Conservation (phyloP, 805 yeast species). For the Teunomyces aglyptinius region DNA sequence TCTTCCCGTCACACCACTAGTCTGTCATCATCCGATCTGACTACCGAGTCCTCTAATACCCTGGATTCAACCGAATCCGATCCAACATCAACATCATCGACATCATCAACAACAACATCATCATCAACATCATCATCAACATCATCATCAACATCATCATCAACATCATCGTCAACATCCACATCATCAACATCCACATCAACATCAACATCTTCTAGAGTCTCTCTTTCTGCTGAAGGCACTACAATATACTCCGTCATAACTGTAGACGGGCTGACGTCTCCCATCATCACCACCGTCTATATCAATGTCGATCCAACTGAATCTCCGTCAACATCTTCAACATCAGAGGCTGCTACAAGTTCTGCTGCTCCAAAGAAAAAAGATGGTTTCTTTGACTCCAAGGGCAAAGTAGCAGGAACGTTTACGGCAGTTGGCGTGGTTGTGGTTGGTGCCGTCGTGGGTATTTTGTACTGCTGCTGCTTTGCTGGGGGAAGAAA, state of each 20-base stretch:
- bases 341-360: slow-evolving; percentile 7
- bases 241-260: slow-evolving; percentile 22
- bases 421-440: slow-evolving; percentile 79
- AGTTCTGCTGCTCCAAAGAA: slow-evolving; percentile 5
- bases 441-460: slow-evolving; percentile 46
- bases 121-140: slow-evolving; percentile 10
- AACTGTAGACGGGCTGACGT: slow-evolving; percentile 20
- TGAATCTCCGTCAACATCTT: slow-evolving; percentile 7
- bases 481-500: slow-evolving; percentile 18
- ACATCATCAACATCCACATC: slow-evolving; percentile 16
- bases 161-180: slow-evolving; percentile 17
- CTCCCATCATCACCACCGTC: slow-evolving; percentile 20
- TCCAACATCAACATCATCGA: slow-evolving; percentile 7
- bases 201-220: slow-evolving; percentile 20
- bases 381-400: slow-evolving; percentile 53
- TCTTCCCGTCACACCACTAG: neutral
- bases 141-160: slow-evolving; percentile 13
- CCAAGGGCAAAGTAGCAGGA: slow-evolving; percentile 80
- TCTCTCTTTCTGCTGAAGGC: slow-evolving; percentile 7
- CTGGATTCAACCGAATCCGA: too few relatives aligned
- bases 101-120: slow-evolving; percentile 11
- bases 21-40: neutral
- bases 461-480: slow-evolving; percentile 43
- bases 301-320: slow-evolving; percentile 20
- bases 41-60: neutral